Evolutionary conservation across 371 early-diverging fungal species (phyloP), one percentile per base, ranked within the genome.

Genomic region (Batrachochytrium dendrobatidis): DNA sequence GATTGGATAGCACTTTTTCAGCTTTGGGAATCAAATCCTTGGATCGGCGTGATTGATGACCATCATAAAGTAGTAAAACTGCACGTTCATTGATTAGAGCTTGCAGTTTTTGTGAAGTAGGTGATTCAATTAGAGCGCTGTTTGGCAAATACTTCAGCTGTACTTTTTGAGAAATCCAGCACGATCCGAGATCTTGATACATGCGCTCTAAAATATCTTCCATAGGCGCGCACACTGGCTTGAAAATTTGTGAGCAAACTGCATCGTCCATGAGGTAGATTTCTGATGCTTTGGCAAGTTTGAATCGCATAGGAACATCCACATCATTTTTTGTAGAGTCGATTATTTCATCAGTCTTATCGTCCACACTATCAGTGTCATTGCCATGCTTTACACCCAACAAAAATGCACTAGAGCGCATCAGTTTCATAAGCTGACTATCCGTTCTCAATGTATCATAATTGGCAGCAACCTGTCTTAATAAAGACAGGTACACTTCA

Each of bases 211-310:
- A 62, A 20, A 75, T 45, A 8, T 61, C 58, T 34, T 77, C 77
- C 34, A 71, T 59, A 1, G 74, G 74, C 15, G 65, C 64, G 25
- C 67, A 62, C 12, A 89, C 67, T 0, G 92, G 92, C 0, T 76
- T 72, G 65, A 94, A 92, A 31, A 89, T 75, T 60, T 86, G 86
- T 17, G 83, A 80, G 2, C 83, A 72, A 26, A 86, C 82, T 0
- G 87, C 76, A 62, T 92, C 91, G 68, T 94, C 92, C 26, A 85
- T 81, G 32, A 94, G 70, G 61, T 81, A 89, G 7, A 92, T 86
- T 54, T 89, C 84, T 0, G 68, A 64, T 0, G 92, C 88, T 17
- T 67, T 68, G 7, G 86, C 91, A 17, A 92, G 71, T 49, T 75
- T 69, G 65, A 60, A 34, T 48, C 33, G 43, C 3, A 30, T 24